Evolutionary conservation across 2,329 filamentous ascomycete genomes (phyloP).

Genomic region (Cordyceps fumosorosea): DNA sequence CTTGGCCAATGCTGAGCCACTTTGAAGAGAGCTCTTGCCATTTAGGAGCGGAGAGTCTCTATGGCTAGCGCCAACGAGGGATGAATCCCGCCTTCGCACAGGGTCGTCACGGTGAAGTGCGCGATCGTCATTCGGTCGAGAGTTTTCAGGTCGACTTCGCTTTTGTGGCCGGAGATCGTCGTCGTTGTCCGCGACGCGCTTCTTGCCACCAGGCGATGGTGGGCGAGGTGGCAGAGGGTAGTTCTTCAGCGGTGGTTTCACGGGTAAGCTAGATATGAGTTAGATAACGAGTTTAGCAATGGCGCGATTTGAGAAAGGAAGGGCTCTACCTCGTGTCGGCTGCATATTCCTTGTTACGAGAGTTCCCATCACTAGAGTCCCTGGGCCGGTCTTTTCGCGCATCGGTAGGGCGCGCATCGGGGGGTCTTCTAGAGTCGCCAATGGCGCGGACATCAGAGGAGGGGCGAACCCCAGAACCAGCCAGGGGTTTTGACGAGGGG

Average conservation of each 20-base stretch:
- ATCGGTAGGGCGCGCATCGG: slow-evolving; percentile 16
- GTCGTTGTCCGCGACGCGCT: slow-evolving; percentile 39
- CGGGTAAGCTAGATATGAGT: slow-evolving; percentile 25
- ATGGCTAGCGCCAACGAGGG: slow-evolving; percentile 13
- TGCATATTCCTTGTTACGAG: slow-evolving; percentile 23
- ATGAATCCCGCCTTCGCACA: slow-evolving; percentile 26
- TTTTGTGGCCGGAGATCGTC: slow-evolving; percentile 40
- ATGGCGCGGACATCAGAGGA: slow-evolving; percentile 8
- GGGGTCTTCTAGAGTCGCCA: slow-evolving; percentile 1
- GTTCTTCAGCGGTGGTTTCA: slow-evolving; percentile 29
- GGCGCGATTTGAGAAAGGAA: not conserved
- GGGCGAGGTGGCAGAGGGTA: slow-evolving; percentile 28
- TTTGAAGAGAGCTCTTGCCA: slow-evolving; percentile 30
- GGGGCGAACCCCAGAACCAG: slow-evolving; percentile 5
- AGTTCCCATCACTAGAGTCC: slow-evolving; percentile 23
- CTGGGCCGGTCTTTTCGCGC: slow-evolving; percentile 18
- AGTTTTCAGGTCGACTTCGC: slow-evolving; percentile 35
- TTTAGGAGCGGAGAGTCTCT: slow-evolving; percentile 31
- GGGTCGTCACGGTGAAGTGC: slow-evolving; percentile 27
- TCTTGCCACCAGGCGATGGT: slow-evolving; percentile 40
- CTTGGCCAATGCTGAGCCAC: slow-evolving; percentile 20
- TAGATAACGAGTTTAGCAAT: not conserved
- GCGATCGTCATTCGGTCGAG: slow-evolving; percentile 27
- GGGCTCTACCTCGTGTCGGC: slow-evolving; percentile 26
- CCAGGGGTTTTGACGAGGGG: slow-evolving; percentile 8